Base-by-base conservation (phyloP, 164 flowering plant species). In the Sedum album region DNA sequence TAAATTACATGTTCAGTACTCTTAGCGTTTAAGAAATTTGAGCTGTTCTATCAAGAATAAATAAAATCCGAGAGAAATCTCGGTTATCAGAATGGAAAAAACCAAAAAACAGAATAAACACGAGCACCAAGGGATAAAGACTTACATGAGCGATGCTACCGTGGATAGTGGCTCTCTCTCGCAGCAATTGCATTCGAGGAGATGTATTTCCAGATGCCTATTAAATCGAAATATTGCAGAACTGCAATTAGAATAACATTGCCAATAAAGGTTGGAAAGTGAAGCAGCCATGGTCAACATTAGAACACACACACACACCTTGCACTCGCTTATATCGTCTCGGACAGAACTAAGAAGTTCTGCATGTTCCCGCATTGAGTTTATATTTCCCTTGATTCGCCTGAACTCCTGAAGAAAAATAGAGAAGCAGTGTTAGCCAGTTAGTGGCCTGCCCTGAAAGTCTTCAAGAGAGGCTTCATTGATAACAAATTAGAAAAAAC, bases 241-340 rank as follows among this genome's bases (percentile, higher is more conserved):
- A 55, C 17, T 55, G 31, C n/a, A 11, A 8, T 26, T 55, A 18
- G 31, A 31, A 21, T 18, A 26, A 25, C 10, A 7, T n/a, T 21
- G 11, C 31, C 61, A 26, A 55, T 1, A 10, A 55, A 31, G 61
- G 18, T 25, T 2, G 31, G 61, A 55, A 55, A 55, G 26, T 25
- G 60, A 55, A 25, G 61, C 26, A 55, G 25, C 3, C 18, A 28
- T 11, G 11, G 11, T 55, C 1, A 11, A 26, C 10, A 55, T 25
- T 26, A 55, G 11, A 55, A 11, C 26, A 5, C 61, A 33, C 26
- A 5, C 61, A 33, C 83, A 81, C 71, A 93, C 98, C 94, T 89
- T 93, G 76, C 86, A 88, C 74, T 93, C 98, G 75, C 88, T 91
- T 66, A 93, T 91, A 76, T 93, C 98, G 80, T 91, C 98, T 77